These are phyloP conservation scores for Oropetium thomaeum DNA, from an alignment of 176 grass and related monocot genomes.

Conservation along the genomic window DNA sequence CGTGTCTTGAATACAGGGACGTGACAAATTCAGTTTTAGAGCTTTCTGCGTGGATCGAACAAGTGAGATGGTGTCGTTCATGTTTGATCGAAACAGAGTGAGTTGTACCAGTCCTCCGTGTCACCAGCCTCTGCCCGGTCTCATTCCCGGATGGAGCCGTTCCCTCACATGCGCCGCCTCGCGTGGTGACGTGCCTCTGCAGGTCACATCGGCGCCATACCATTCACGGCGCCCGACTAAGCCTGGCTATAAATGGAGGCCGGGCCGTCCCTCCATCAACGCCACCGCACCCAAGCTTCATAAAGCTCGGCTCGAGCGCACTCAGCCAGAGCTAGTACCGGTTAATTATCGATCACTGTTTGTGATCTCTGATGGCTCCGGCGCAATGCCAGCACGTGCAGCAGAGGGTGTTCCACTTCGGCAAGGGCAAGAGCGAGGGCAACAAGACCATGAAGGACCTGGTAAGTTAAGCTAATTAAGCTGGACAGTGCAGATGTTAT, in stretches of 20 bases:
- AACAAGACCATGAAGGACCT: slow-evolving; percentile 92
- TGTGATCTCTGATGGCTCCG: slow-evolving; percentile 53
- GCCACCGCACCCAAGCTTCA: not conserved
- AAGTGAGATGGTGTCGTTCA: not conserved
- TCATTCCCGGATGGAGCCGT: not conserved
- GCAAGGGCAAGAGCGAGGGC: slow-evolving; percentile 98
- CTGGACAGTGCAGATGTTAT: no score
- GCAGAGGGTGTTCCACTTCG: slow-evolving; percentile 96
- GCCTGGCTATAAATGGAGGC: slow-evolving; percentile 33
- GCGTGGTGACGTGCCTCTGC: not conserved
- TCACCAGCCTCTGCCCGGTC: not conserved
- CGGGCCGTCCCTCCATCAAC: not conserved
- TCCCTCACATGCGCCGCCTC: not conserved
- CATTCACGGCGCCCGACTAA: not conserved
- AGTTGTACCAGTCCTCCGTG: not conserved
- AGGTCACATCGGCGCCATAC: slow-evolving; percentile 22
- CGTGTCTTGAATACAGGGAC: not conserved
- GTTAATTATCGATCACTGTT: not conserved
- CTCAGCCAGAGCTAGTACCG: no score
- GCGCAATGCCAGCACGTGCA: slow-evolving; percentile 31
- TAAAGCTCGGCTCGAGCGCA: not conserved
- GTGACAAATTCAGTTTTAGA: not conserved
- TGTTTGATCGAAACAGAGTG: not conserved
- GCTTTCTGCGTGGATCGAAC: not conserved
- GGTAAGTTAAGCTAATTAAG: slow-evolving; percentile 53